Base-by-base conservation (phyloP, 768 basidiomycete genomes). In the Macrolepiota dolichaula region DNA sequence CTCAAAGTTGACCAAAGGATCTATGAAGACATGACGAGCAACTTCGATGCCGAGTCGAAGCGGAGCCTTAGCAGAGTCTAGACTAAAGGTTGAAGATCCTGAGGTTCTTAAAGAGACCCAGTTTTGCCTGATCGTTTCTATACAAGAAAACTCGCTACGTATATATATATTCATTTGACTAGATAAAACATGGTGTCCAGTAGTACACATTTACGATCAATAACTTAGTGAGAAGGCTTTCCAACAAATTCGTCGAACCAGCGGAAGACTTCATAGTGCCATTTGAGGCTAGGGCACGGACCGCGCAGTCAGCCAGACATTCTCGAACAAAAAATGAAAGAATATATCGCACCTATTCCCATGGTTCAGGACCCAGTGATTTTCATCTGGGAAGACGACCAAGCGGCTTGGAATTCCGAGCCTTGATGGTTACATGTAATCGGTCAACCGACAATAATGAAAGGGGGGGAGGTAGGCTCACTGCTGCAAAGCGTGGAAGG, bases 251-350 rank as follows among this genome's bases (percentile, higher is more conserved):
- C 73, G 59, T 89, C 85, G 63, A 97, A 88, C 94, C 94, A 98
- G 62, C 84, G 81, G 76, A 99, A 89, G 12, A 98, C 89, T 71
- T 99, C 96, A 65, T 90, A 79, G 74, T 98, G 93, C 96, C 96
- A 98, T 71, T 94, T 94, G 71, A 96, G 75, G 69, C 92, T 91
- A 67, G 36, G 57, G 42, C 38, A 51, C n/a, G 49, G 13, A 37
- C 9, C 17, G n/a, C 3, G 9, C 29, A 19, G 40, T 25, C 40
- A 40, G 56, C 32, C 25, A 55, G 58, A 11, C 1, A 3, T 63
- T 36, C 52, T 19, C 49, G 10, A 47, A 36, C 29, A 4, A 4
- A 24, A 24, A 2, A n/a, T 42, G 38, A 27, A n/a, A 25, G 58
- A 47, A 59, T 36, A 1, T 40, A 35, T 65, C 78, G 32, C 27